Evolutionary conservation across 2,329 filamentous ascomycete species (phyloP).

Genomic region (Alternaria solani): DNA sequence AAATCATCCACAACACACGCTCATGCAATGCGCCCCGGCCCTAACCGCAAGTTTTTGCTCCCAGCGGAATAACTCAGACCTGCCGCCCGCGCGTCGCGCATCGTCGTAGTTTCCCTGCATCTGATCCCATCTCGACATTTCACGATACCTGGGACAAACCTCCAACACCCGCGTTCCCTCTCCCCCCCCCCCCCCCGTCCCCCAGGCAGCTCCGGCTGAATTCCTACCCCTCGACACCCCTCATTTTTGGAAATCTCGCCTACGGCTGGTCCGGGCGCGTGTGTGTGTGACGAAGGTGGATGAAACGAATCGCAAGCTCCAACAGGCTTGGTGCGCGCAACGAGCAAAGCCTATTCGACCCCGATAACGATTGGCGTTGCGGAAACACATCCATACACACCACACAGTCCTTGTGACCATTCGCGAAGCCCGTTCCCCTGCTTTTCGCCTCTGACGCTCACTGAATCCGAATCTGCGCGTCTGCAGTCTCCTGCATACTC

Average conservation of each 20-base stretch:
- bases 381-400: constrained; percentile 20
- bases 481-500: constrained; percentile 26
- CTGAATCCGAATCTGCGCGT: constrained; percentile 21
- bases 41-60: constrained; percentile 30
- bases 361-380: constrained; percentile 34
- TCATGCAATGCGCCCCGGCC: constrained; percentile 31
- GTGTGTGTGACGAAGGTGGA: constrained; percentile 36
- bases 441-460: constrained; percentile 24
- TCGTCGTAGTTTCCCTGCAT: constrained; percentile 29
- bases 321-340: constrained; percentile 34
- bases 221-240: constrained; percentile 31
- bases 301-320: constrained; percentile 34
- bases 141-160: constrained; percentile 12
- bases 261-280: constrained; percentile 33
- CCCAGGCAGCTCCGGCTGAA: constrained; percentile 10
- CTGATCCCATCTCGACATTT: constrained; percentile 27
- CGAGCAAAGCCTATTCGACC: constrained; percentile 28
- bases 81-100: constrained; percentile 27
- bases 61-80: constrained; percentile 26
- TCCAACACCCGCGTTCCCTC: constrained; percentile 10
- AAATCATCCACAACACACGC: constrained; percentile 22
- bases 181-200: neutral
- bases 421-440: constrained; percentile 27
- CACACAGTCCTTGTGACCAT: constrained; percentile 36
- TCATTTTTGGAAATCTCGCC: constrained; percentile 25